phyloP scores from a whole-genome alignment of 371 early-diverging fungal species.

The Mucor racemosus region DNA sequence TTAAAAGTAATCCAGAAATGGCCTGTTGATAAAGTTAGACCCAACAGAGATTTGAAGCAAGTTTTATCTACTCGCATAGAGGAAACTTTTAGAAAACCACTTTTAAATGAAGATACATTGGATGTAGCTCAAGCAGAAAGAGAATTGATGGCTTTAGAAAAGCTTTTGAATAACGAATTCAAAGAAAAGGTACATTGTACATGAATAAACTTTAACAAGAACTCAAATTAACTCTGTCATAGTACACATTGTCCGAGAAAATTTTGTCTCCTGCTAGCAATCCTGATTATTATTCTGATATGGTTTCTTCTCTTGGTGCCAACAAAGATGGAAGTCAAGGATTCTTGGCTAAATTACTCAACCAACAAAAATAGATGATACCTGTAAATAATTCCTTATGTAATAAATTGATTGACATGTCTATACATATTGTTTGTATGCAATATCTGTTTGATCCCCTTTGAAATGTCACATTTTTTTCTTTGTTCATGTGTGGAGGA shows the following conservation, averaged over 20 bases:
- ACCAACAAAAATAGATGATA: constrained; percentile 10
- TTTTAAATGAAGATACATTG: constrained; percentile 29
- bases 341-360: constrained; percentile 33
- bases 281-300: constrained; percentile 62
- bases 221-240: background rate
- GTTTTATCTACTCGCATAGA: constrained; percentile 56
- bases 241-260: constrained; percentile 63
- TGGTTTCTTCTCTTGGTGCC: constrained; percentile 52
- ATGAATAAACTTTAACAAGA: background rate
- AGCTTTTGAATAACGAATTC: constrained; percentile 57
- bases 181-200: constrained; percentile 52
- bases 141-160: constrained; percentile 56
- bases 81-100: constrained; percentile 49
- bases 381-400: constrained; percentile 8
- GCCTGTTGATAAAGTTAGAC: constrained; percentile 66
- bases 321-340: constrained; percentile 54
- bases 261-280: constrained; percentile 64
- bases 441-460: no score
- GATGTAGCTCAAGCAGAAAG: constrained; percentile 46
- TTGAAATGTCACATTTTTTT: background rate
- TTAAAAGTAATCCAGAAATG: constrained; percentile 58
- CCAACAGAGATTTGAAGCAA: constrained; percentile 64
- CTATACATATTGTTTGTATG: no score
- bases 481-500: background rate
- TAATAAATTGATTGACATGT: no score